Conservation (phyloP, 2,329 filamentous ascomycete genomes). For the Calonectria multiphialidica region DNA sequence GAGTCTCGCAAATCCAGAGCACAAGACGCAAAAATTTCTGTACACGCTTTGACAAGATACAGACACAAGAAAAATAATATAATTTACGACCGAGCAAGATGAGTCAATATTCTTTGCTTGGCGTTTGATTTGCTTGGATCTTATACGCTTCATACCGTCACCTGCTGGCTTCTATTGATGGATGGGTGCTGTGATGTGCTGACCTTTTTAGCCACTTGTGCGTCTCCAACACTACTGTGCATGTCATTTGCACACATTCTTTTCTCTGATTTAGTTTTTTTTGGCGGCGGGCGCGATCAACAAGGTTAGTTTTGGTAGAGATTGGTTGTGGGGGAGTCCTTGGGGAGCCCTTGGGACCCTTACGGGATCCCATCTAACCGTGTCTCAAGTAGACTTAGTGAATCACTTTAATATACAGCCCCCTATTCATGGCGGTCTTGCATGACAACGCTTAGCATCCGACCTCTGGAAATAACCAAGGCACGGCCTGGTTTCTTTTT, state of each 20-base stretch:
- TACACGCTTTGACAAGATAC: too few relatives aligned
- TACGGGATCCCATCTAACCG: neutral
- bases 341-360: neutral
- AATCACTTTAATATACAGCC: neutral
- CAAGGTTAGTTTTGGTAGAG: neutral
- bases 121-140: too few relatives aligned
- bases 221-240: neutral
- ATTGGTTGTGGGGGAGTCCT: neutral
- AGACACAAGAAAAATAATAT: too few relatives aligned
- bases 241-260: too few relatives aligned
- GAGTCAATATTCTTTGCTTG: too few relatives aligned
- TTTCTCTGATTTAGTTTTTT: neutral
- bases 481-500: neutral
- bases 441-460: neutral
- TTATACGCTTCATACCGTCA: too few relatives aligned
- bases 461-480: neutral
- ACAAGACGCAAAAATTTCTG: too few relatives aligned
- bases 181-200: too few relatives aligned
- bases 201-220: neutral
- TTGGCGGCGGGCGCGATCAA: neutral
- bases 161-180: too few relatives aligned
- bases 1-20: too few relatives aligned
- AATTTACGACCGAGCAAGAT: too few relatives aligned
- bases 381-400: neutral
- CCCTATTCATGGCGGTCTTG: neutral